Evolutionary conservation across 768 basidiomycete genomes (phyloP).

Genomic region (Sistotremastrum niveocremeum): DNA sequence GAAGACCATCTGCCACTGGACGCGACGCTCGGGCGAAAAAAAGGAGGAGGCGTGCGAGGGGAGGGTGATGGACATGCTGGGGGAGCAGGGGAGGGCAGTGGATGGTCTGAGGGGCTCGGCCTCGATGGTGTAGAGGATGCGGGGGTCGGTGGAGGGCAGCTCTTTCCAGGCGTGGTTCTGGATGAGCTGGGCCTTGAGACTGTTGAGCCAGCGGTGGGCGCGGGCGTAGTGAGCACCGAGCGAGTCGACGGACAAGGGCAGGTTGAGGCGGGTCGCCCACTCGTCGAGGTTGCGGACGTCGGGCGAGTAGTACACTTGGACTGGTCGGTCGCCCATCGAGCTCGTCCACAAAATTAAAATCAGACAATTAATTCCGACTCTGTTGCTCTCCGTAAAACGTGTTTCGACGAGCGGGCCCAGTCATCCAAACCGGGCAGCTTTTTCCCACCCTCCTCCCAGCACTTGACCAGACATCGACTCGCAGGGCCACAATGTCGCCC

Average conservation of each 20-base stretch:
- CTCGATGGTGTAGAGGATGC: conserved; percentile 72
- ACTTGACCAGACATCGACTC: neutral
- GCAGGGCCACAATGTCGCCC: neutral
- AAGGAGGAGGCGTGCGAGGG: conserved; percentile 73
- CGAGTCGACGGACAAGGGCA: conserved; percentile 73
- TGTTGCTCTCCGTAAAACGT: conserved; percentile 44
- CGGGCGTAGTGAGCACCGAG: conserved; percentile 70
- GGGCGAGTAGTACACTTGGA: conserved; percentile 64
- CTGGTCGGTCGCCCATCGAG: conserved; percentile 24
- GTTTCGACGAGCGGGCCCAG: conserved; percentile 46
- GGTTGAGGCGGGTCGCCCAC: conserved; percentile 68
- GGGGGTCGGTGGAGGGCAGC: conserved; percentile 39
- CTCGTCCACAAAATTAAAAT: conserved; percentile 11
- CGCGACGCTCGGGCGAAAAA: conserved; percentile 70
- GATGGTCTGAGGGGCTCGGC: conserved; percentile 65
- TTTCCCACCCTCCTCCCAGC: neutral
- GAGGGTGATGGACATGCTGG: conserved; percentile 56
- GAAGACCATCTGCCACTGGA: conserved; percentile 88
- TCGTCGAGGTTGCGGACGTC: conserved; percentile 73
- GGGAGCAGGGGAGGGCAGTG: conserved; percentile 62
- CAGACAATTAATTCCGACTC: too few relatives aligned
- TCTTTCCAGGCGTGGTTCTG: conserved; percentile 62
- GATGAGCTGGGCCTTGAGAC: conserved; percentile 49
- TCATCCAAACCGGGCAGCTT: conserved; percentile 20
- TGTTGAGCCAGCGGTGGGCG: conserved; percentile 62